Evolutionary conservation across 768 basidiomycete species (phyloP), one percentile per base, ranked within the genome.

Genomic region (Cystofilobasidium bisporidii): DNA sequence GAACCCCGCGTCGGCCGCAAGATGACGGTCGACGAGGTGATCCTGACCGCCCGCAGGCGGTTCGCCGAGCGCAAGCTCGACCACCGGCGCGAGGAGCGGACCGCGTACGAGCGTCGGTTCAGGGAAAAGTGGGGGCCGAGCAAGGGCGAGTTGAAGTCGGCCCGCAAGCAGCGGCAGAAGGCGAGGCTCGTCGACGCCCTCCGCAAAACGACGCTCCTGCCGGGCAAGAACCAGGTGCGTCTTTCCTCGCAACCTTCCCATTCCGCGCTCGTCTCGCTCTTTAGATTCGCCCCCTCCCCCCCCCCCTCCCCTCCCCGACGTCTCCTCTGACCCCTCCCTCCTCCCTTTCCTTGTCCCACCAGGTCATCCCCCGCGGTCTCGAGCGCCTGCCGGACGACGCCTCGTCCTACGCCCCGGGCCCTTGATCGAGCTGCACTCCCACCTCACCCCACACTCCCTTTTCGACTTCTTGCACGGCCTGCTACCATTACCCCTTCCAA

Each of bases 221-320:
- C 60, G 22, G 60, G 60, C 60, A 61, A 40, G 60, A 61, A 61
- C 60, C 60, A 61, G 41, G 60, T 61, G 30, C 24, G 60, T 43
- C 18, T 12, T 26, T 5, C 14, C 26, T 60, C n/a, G 24, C 4
- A 18, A 24, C 33, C n/a, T n/a, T n/a, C n/a, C n/a, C n/a, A n/a
- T n/a, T n/a, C n/a, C n/a, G n/a, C n/a, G n/a, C n/a, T n/a, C n/a
- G n/a, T n/a, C n/a, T n/a, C n/a, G n/a, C n/a, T n/a, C n/a, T n/a
- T n/a, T n/a, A n/a, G n/a, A n/a, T n/a, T n/a, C n/a, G n/a, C n/a
- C n/a, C n/a, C n/a, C n/a, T n/a, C n/a, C n/a, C n/a, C n/a, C n/a
- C 26, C 57, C 22, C 22, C 10, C 24, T 32, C 40, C 24, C 12
- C 22, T 15, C 20, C 28, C 26, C 57, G 28, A 5, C 14, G 10